Percentiles rank a stretch among this genome's conserved stretches.
Conservation (phyloP, 352 stramenopile species). For the Phytophthora sp. region DNA sequence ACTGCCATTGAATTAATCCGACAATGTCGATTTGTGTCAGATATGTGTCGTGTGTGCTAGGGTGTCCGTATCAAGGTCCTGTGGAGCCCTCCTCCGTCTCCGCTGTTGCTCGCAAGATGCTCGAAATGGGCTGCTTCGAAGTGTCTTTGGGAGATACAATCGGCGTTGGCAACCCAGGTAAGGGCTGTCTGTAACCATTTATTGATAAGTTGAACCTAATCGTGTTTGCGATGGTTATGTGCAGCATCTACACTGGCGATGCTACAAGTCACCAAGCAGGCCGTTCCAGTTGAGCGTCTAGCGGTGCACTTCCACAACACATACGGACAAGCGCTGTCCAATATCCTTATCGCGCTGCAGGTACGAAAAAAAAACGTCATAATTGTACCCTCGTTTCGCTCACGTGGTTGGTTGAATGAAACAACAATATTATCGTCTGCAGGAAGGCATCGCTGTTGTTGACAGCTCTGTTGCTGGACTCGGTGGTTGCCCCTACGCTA, state of each 20-base stretch:
- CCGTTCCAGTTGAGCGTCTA: conserved; percentile 86
- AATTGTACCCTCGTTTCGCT: conserved; percentile 1
- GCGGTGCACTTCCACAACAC: conserved; percentile 98
- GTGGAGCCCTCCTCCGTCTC: conserved; percentile 88
- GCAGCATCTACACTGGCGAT: conserved; percentile 84
- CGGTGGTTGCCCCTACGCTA: conserved; percentile 96
- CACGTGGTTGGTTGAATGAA: neutral
- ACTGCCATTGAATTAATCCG: conserved; percentile 1
- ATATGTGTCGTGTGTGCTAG: conserved; percentile 97
- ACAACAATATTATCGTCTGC: conserved; percentile 18
- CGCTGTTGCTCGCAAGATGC: conserved; percentile 78
- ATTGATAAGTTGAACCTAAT: conserved; percentile 1
- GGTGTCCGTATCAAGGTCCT: conserved; percentile 95
- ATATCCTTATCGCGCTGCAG: conserved; percentile 93
- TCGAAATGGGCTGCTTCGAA: conserved; percentile 96
- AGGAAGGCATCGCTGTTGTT: conserved; percentile 93
- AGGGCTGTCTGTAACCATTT: neutral
- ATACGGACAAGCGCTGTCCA: conserved; percentile 96
- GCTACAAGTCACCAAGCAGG: conserved; percentile 74
- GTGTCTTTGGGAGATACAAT: conserved; percentile 96
- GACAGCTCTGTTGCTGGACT: conserved; percentile 96
- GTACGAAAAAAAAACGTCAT: conserved; percentile 33
- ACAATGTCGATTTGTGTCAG: conserved; percentile 28
- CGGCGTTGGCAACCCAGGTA: conserved; percentile 90
- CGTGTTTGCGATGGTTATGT: conserved; percentile 2